Percentiles rank a stretch among this genome's conserved stretches.
Evolutionary conservation across 352 stramenopile species (phyloP).

Genomic region (Globisporangium abappressorium): DNA sequence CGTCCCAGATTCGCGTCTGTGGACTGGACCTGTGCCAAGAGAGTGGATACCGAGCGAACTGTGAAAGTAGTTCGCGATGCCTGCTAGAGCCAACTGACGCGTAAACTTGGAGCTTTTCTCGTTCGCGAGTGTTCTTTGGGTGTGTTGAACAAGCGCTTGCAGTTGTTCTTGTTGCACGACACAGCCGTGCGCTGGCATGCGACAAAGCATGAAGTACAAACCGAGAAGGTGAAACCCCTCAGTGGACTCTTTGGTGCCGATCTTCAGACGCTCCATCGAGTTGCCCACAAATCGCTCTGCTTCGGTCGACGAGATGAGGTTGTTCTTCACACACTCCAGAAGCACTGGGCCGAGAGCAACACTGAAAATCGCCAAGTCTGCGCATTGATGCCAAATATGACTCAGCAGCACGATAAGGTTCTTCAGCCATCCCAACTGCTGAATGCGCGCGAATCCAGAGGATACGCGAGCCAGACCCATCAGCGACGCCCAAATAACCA

Average conservation of each 20-base stretch:
- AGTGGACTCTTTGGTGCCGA: background rate
- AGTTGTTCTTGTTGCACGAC: background rate
- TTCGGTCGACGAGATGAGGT: conserved; percentile 21
- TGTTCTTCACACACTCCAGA: conserved; percentile 34
- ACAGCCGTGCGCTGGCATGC: conserved; percentile 11
- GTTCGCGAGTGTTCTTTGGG: background rate
- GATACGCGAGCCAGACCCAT: conserved; percentile 32
- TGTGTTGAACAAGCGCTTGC: conserved; percentile 2
- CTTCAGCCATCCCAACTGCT: conserved; percentile 37
- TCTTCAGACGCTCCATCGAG: conserved; percentile 26
- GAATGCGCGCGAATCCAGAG: conserved; percentile 27
- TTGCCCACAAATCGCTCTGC: conserved; percentile 31
- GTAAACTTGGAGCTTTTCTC: background rate
- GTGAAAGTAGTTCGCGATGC: conserved; percentile 17
- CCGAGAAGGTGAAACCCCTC: conserved; percentile 27
- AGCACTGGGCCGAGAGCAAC: conserved; percentile 39
- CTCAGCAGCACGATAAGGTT: conserved; percentile 36
- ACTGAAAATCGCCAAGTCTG: conserved; percentile 16
- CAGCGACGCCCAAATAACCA: conserved; percentile 30
- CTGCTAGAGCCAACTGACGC: conserved; percentile 1
- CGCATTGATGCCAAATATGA: conserved; percentile 22
- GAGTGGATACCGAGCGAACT: conserved; percentile 11
- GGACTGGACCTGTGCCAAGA: conserved; percentile 1
- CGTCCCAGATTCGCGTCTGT: background rate
- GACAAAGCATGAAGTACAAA: conserved; percentile 26